Base-by-base conservation (phyloP, 169 alveolate species). In the Plasmodium gonderi region DNA sequence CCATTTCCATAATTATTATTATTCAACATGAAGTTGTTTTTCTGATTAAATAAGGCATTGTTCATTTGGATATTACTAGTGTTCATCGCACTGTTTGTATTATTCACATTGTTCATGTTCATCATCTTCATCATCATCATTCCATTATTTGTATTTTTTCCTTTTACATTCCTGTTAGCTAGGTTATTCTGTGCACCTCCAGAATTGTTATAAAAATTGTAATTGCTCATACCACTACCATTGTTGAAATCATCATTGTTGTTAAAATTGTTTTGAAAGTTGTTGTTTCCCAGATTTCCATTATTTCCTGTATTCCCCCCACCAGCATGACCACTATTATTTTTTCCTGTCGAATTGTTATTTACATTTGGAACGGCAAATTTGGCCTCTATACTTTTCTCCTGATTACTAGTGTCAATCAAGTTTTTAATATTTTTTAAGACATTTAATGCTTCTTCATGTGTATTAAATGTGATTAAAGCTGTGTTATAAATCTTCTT, bases 331-430 rank as follows among this genome's bases (percentile, higher is more conserved):
- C 78, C 78, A 5, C 17, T 74, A 40, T 20, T 82, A 82, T 69
- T 82, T 33, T 69, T 82, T 11, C 26, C 76, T 54, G 26, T 1
- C 3, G 29, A 26, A 72, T 82, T 82, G 23, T 31, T 82, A 69
- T 72, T 82, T 26, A 83, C 85, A 83, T 83, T 83, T 8, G 92
- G 92, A 4, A 83, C 92, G 45, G 92, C 92, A 51, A 83, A 83
- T 17, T 83, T 83, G 3, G 92, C 92, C 36, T 83, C 92, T 26
- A 83, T 83, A 38, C 68, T 83, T 40, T 74, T 83, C 33, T 83
- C 92, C 44, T 83, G 85, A 11, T 42, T 33, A 64, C 72, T 83
- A 3, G 92, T 83, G 8, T 83, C 92, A 12, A 83, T 74, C 44
- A 83, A 9, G 31, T 23, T 83, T 44, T 83, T 83, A 3, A 83